Base-by-base conservation (phyloP, 345 rosid species). In the Firmiana major region DNA sequence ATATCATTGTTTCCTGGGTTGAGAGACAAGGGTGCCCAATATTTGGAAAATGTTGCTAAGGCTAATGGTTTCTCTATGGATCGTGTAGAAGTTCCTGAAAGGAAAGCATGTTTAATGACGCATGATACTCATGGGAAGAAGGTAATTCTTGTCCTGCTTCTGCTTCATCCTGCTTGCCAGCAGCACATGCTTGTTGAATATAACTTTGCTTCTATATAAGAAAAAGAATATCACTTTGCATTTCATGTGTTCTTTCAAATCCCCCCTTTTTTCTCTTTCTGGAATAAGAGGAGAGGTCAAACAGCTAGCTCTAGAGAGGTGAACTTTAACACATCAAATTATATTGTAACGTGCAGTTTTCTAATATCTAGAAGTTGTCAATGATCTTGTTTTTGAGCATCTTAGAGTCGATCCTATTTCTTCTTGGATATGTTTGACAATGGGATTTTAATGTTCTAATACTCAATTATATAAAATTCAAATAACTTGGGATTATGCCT, bases 1-100 rank as follows among this genome's bases (percentile, higher is more conserved):
- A 72, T 90, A 82, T 82, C 93, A 55, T 53, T 92, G 80, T 93
- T 90, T 74, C 98, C 94, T 24, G 97, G 97, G 62, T 77, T 93
- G 84, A 82, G 89, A 78, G 89, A 90, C 45, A 80, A 75, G 51
- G 92, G 90, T 81, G 80, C 81, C 13, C 81, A 83, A 81, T 91
- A 92, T 85, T 78, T 95, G 77, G 87, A 85, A 84, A 80, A 85
- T 22, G 83, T 92, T 84, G 88, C 94, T 63, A 87, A 78, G 76
- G 83, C 89, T 71, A 91, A 93, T 83, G 88, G 88, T 53, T 84
- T 92, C 70, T 76, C 88, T 42, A 83, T 81, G 77, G 90, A 90
- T 78, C 89, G 66, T 71, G 79, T 93, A 7, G 80, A 86, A 84
- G 87, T 90, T 73, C 78, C 80, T 55, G 84, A 77, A 82, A 85